Percentiles rank a stretch among this genome's conserved stretches.
These are phyloP conservation scores for Fraxinus latifolia DNA, from an alignment of 305 asterid genomes.

Conservation along the genomic window DNA sequence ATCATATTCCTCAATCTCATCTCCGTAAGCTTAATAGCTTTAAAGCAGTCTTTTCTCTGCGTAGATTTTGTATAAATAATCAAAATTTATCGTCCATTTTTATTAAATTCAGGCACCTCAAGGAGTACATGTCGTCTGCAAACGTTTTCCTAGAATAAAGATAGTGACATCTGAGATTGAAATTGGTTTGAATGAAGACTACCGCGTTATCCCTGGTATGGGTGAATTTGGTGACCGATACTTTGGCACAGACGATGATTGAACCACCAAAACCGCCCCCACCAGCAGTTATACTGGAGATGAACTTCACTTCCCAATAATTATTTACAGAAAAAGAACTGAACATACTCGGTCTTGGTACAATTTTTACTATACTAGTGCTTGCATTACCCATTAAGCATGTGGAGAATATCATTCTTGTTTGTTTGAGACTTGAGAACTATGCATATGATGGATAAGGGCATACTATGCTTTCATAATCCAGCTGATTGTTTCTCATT, in stretches of 20 bases:
- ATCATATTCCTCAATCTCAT: constrained; percentile 94
- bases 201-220: constrained; percentile 93
- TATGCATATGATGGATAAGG: constrained; percentile 1
- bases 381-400: constrained; percentile 11
- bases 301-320: constrained; percentile 13
- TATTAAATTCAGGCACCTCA: constrained; percentile 74
- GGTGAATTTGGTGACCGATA: constrained; percentile 96
- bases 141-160: constrained; percentile 76
- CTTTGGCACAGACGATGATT: constrained; percentile 90
- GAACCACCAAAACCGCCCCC: constrained; percentile 13
- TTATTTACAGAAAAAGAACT: constrained; percentile 5
- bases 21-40: constrained; percentile 50
- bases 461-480: not conserved
- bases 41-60: not conserved
- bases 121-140: constrained; percentile 91
- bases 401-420: not conserved
- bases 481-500: not conserved
- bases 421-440: not conserved
- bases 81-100: not conserved
- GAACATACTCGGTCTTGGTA: constrained; percentile 22
- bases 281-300: not conserved
- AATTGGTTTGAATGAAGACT: constrained; percentile 69
- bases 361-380: not conserved
- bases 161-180: constrained; percentile 99
- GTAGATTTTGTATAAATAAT: not conserved